Evolutionary conservation across 2,329 filamentous ascomycete species (phyloP).

Genomic region (Diplodia seriata): DNA sequence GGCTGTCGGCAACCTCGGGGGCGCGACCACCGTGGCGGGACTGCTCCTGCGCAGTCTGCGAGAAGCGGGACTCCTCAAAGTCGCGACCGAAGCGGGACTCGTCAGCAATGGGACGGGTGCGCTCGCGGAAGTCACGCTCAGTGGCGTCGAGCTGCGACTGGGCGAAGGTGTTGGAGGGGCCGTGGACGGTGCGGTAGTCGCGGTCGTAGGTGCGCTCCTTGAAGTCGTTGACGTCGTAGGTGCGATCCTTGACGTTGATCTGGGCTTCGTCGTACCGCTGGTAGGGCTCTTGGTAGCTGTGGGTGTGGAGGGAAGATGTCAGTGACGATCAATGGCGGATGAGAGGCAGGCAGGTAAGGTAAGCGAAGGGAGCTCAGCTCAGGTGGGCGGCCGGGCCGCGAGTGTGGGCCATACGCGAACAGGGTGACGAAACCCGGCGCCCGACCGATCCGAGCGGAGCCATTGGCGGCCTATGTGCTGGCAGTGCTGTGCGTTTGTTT

Average conservation of each 20-base stretch:
- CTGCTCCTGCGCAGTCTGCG: constrained; percentile 29
- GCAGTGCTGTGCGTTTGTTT: constrained; percentile 38
- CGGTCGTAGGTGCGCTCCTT: constrained; percentile 59
- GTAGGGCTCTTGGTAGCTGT: constrained; percentile 64
- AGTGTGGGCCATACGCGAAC: constrained; percentile 8
- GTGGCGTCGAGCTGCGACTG: constrained; percentile 64
- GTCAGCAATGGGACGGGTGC: constrained; percentile 60
- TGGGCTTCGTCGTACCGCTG: constrained; percentile 68
- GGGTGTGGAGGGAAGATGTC: constrained; percentile 41
- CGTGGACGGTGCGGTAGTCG: constrained; percentile 56
- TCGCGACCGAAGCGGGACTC: constrained; percentile 38
- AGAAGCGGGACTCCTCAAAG: constrained; percentile 38
- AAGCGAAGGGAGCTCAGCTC: constrained; percentile 19
- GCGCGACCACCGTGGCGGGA: constrained; percentile 48
- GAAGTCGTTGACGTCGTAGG: constrained; percentile 53
- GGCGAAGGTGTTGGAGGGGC: constrained; percentile 57
- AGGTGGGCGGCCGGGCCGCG: constrained; percentile 11
- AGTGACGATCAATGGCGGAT: constrained; percentile 33
- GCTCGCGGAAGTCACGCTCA: constrained; percentile 71
- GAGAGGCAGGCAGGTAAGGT: constrained; percentile 6
- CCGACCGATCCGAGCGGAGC: constrained; percentile 19
- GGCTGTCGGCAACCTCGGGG: constrained; percentile 47
- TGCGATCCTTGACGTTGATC: constrained; percentile 67
- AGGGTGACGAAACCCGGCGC: constrained; percentile 40
- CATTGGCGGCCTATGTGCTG: constrained; percentile 20